Conservation (phyloP, 2,329 filamentous ascomycete genomes). For the Pseudonectria foliicola region DNA sequence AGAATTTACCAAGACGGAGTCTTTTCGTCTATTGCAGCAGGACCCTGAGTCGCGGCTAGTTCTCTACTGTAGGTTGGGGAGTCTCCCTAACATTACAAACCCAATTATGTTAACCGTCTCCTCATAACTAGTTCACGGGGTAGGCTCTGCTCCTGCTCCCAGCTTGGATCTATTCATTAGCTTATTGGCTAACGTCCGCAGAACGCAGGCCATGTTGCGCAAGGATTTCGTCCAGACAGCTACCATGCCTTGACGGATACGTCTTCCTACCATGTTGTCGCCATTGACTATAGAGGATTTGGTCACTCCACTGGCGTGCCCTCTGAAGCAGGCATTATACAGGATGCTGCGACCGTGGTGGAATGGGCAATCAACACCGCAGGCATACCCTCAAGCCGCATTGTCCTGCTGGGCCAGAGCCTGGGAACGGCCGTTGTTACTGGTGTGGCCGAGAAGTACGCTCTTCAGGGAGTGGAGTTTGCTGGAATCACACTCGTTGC, state of each 20-base stretch:
- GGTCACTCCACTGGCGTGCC: conserved; percentile 74
- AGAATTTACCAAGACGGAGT: conserved; percentile 49
- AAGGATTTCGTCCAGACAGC: conserved; percentile 66
- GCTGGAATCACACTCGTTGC: conserved; percentile 75
- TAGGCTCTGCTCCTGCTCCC: conserved; percentile 33
- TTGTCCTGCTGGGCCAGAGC: conserved; percentile 79
- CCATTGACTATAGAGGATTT: conserved; percentile 87
- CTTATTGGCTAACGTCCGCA: conserved; percentile 28
- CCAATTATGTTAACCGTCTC: no score
- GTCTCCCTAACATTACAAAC: not conserved
- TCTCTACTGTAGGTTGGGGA: conserved; percentile 48
- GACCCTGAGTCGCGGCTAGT: conserved; percentile 59
- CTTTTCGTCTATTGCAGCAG: conserved; percentile 54
- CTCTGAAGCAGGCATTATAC: conserved; percentile 72
- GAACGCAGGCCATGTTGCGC: conserved; percentile 82
- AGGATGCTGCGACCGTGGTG: conserved; percentile 66
- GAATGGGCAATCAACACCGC: conserved; percentile 63
- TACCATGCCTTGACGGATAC: conserved; percentile 72
- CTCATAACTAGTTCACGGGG: conserved; percentile 49
- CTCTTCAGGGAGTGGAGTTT: conserved; percentile 56
- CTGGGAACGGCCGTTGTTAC: conserved; percentile 79
- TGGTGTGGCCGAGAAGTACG: conserved; percentile 66
- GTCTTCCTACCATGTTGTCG: conserved; percentile 72
- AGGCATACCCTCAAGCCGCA: conserved; percentile 59
- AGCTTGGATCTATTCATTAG: not conserved